Evolutionary conservation across 176 grass and related monocot species (phyloP), one percentile per base, ranked within the genome.

Genomic region (Oropetium thomaeum): DNA sequence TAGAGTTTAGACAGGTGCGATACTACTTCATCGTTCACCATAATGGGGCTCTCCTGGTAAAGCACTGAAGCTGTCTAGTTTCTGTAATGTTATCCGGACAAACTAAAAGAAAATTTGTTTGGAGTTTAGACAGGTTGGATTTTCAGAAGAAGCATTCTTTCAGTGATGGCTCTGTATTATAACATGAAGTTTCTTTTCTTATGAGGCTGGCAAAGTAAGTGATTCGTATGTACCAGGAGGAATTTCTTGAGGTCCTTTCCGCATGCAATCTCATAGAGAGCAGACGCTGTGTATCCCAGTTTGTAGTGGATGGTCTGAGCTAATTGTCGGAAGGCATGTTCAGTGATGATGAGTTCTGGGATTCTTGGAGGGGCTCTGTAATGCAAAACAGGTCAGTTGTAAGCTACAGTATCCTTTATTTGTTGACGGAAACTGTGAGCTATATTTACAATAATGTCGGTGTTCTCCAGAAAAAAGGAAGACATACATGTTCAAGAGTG

Each of bases 161-260:
- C 35, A 27, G 15, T 16, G 16, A 51, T 55, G 41, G 20, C 47
- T 70, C 10, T 78, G 39, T 48, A 16, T 8, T 52, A 41, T n/a
- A 4, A 8, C 73, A 59, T 27, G 26, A n/a, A 51, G 33, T 71
- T 58, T 51, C 29, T 35, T 57, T 32, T 69, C 37, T 59, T 54
- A 70, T 37, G 13, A 75, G 76, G 32, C 22, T 53, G 62, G 32
- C 32, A 61, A 49, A 69, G 43, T 19, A 51, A 31, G 0, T 15
- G n/a, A 67, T 73, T 88, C 2, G n/a, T 45, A 31, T 16, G 20
- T 95, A 99, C 96, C 84, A 84, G 15, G 52, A 90, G 86, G 59
- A 99, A 95, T 67, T 86, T 79, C 81, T 83, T 89, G 63, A 99
- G 87, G 67, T 99, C 91, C 57, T 88, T 99, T 48, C 96, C 96